Base-by-base conservation (phyloP, 2,329 filamentous ascomycete genomes). In the Parastagonospora avenae region DNA sequence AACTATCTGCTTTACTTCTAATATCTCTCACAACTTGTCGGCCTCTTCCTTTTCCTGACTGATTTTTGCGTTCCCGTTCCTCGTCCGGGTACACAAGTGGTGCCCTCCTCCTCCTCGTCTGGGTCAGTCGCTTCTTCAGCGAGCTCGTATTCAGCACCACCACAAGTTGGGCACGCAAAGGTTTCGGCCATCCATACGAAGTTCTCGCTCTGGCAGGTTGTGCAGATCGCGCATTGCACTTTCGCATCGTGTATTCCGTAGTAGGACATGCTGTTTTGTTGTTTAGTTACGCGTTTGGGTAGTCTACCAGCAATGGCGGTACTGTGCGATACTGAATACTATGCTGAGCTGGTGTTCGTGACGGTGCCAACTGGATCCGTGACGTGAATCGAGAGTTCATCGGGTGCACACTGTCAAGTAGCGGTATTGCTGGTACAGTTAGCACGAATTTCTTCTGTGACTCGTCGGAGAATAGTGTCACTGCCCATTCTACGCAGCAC, bases 181-280 rank as follows among this genome's bases (percentile, higher is more conserved):
- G 28, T 16, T 16, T 57, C 45, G 5, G 55, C 52, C 32, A 61
- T 38, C 57, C 60, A 61, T 8, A 48, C 16, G 40, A 59, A 61
- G 0, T 40, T 39, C 16, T 47, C 50, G 2, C 41, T 37, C 2
- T 37, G 28, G 16, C 57, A 61, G 4, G 11, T 42, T 1, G 11
- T 56, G 46, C 57, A 63, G 8, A 57, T 33, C 41, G 54, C 32
- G 11, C 41, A 42, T 11, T 57, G 16, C 8, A 59, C 39, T 16
- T 40, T 28, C 12, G 36, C 16, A 4, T 50, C 43, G 32, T 59
- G 46, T n/a, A 52, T 11, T 6, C 47, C 33, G 28, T 50, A 55
- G n/a, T 36, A 45, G 2, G 54, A 62, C 52, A 55, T 59, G 2
- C 16, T 40, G 16, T 35, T 10, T 16, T 32, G 10, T 32, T 32